Base-by-base conservation (phyloP, 1,284 basidiomycete species). In the Trichosporon sp. region DNA sequence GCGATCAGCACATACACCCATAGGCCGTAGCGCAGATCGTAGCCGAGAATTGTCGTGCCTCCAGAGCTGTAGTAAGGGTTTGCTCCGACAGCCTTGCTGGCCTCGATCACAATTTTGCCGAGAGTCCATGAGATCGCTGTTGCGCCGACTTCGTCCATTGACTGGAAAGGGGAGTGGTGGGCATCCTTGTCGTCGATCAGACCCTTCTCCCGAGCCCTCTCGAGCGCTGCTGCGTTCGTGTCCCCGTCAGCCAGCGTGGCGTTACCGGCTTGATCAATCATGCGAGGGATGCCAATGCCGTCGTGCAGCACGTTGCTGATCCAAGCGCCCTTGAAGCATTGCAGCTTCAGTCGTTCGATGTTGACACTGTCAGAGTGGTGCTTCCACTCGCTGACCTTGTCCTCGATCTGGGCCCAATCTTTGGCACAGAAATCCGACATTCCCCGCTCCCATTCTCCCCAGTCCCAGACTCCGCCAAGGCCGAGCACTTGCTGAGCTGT, bases 281-380 rank as follows among this genome's bases (percentile, higher is more conserved):
- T 88, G 32, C 96, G 86, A 11, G 96, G 96, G 74, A 99, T 87
- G 14, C 93, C 94, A 61, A 99, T 89, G 25, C 95, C 96, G 74
- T 97, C 92, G 74, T 99, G 95, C 4, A 99, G 82, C 25, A 99
- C 90, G 74, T 97, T 98, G 63, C 90, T 88, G 64, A 99, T 86
- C 96, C 96, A 99, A 1, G 95, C 95, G 1, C 95, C 93, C 79
- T 99, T 99, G 88, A 99, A 99, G 78, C 96, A 99, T 76, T 99
- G 96, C 89, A 95, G 91, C 81, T 95, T 87, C 65, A 99, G 81
- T 33, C 95, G 86, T 71, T 80, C 64, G 6, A 5, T 16, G 58
- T 65, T 32, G 58, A 59, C 61, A 31, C 2, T 71, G 69, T 54
- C 49, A 27, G 49, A 54, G 31, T 54, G 49, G 29, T 34, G 33